Evolutionary conservation across 805 yeast species (phyloP).

Genomic region (Ogataea pini): DNA sequence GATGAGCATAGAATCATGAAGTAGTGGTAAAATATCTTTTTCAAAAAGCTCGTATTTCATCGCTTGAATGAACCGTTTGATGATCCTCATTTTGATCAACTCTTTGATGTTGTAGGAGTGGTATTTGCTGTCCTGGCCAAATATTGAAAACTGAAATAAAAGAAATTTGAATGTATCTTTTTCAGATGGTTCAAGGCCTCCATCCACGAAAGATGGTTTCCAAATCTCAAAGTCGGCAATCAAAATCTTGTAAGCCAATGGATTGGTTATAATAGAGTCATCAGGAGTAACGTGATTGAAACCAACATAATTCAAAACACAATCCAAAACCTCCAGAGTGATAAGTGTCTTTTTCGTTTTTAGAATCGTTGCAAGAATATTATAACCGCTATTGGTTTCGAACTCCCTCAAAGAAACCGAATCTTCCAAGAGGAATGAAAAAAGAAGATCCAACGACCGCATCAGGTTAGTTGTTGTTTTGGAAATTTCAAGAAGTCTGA

Average conservation of each 20-base stretch:
- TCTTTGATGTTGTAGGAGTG: conserved; percentile 52
- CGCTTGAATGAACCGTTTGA: conserved; percentile 49
- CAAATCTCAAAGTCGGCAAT: conserved; percentile 67
- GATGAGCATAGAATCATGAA: conserved; percentile 41
- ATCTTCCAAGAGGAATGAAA: conserved; percentile 45
- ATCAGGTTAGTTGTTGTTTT: conserved; percentile 37
- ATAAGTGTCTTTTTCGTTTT: conserved; percentile 45
- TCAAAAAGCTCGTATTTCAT: conserved; percentile 44
- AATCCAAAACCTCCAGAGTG: conserved; percentile 46
- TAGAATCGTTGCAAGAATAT: conserved; percentile 54
- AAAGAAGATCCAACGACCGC: conserved; percentile 41
- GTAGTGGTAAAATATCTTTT: conserved; percentile 37
- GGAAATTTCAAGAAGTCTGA: conserved; percentile 49
- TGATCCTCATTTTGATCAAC: conserved; percentile 50
- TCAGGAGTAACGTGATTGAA: conserved; percentile 50
- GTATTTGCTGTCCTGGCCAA: conserved; percentile 55
- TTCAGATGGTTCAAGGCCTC: conserved; percentile 21
- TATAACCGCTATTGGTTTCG: conserved; percentile 61
- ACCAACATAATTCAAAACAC: conserved; percentile 55
- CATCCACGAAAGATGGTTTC: conserved; percentile 34
- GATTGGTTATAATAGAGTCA: conserved; percentile 58
- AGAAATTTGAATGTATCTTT: conserved; percentile 52
- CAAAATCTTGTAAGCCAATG: conserved; percentile 55
- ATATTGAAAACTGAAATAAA: conserved; percentile 57
- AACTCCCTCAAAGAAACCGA: conserved; percentile 58